Percentiles rank a stretch among this genome's conserved stretches.
Conservation (phyloP, 768 basidiomycete species). For the Kwoniella europaea region DNA sequence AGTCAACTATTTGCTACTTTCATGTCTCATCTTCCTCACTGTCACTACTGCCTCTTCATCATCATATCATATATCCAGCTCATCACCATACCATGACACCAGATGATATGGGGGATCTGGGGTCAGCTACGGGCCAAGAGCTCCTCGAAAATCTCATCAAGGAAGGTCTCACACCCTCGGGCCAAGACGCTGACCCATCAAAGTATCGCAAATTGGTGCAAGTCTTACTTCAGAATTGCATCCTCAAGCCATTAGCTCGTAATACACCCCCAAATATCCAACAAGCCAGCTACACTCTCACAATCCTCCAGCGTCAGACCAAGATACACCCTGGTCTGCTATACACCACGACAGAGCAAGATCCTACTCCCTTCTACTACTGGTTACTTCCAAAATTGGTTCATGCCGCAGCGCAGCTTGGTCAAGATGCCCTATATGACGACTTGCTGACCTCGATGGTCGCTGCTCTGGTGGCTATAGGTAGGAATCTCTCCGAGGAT, state of each 20-base stretch:
- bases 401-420: conserved; percentile 21
- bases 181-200: conserved; percentile 24
- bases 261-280: conserved; percentile 6
- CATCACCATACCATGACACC: conserved; percentile 6
- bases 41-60: not conserved
- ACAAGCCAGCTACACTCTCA: conserved; percentile 39
- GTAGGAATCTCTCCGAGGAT: conserved; percentile 31
- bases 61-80: not conserved
- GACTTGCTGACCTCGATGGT: conserved; percentile 25
- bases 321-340: conserved; percentile 40
- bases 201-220: conserved; percentile 41
- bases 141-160: conserved; percentile 45
- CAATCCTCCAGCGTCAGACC: conserved; percentile 37
- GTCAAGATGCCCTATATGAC: conserved; percentile 19
- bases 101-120: conserved; percentile 14
- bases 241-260: conserved; percentile 31
- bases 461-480: conserved; percentile 16
- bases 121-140: conserved; percentile 21
- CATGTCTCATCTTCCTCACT: not conserved
- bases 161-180: conserved; percentile 39
- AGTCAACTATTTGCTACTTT: conserved; percentile 2
- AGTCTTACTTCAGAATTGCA: conserved; percentile 44
- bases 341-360: not conserved
- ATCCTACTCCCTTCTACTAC: conserved; percentile 43
- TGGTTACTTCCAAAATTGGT: conserved; percentile 49